These are phyloP conservation scores for Yarrowia divulgata DNA, from an alignment of 805 yeast species.

Conservation along the genomic window DNA sequence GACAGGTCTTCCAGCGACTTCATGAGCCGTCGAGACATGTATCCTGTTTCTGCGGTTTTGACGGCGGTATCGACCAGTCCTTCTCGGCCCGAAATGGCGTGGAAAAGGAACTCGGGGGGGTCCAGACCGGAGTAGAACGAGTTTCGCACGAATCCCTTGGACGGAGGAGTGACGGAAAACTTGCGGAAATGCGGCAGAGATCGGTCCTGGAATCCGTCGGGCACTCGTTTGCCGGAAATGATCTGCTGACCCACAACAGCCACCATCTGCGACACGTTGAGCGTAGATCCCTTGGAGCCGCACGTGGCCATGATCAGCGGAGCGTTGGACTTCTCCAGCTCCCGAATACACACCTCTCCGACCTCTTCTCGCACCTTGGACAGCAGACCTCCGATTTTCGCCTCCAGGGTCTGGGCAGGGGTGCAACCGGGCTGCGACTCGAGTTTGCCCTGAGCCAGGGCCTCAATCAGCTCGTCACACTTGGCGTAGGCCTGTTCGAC, in stretches of 20 bases:
- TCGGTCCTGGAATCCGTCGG: constrained; percentile 99
- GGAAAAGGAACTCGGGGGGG: constrained; percentile 97
- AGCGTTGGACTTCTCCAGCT: constrained; percentile 87
- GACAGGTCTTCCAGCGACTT: constrained; percentile 96
- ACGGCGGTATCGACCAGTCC: constrained; percentile 99
- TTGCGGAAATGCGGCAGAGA: constrained; percentile 96
- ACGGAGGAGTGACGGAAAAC: constrained; percentile 95
- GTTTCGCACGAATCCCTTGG: constrained; percentile 96
- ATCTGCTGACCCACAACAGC: constrained; percentile 99
- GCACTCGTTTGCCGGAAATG: constrained; percentile 98
- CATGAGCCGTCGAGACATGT: constrained; percentile 98
- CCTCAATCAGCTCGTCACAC: constrained; percentile 87
- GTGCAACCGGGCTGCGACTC: constrained; percentile 99
- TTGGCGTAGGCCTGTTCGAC: constrained; percentile 89
- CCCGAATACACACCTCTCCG: constrained; percentile 95
- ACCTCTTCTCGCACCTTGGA: constrained; percentile 99
- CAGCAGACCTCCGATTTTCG: constrained; percentile 93
- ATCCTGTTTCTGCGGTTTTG: constrained; percentile 98
- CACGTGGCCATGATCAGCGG: constrained; percentile 99
- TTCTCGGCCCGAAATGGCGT: constrained; percentile 99
- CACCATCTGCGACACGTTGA: constrained; percentile 99
- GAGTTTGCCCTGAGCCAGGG: constrained; percentile 80
- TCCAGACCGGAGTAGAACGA: constrained; percentile 92
- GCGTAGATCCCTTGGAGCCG: constrained; percentile 98
- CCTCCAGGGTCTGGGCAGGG: constrained; percentile 97